These are phyloP conservation scores for Globisporangium mamillatum DNA, from an alignment of 352 stramenopile species.

Conservation along the genomic window DNA sequence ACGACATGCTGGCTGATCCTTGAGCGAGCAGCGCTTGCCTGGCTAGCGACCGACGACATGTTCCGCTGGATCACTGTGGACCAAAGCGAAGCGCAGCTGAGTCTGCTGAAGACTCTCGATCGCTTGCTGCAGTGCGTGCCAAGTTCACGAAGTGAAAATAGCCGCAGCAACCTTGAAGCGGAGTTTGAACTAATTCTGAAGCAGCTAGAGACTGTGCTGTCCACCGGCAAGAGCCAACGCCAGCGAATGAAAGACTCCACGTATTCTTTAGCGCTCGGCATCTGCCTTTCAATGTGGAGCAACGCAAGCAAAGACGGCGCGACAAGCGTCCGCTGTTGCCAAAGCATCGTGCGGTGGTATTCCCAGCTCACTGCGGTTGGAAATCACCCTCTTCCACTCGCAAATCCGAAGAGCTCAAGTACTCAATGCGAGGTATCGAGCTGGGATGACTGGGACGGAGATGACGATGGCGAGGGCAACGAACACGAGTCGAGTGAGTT, in stretches of 20 bases:
- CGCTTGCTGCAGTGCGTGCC: slow-evolving; percentile 24
- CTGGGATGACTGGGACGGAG: slow-evolving; percentile 48
- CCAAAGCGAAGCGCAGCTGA: slow-evolving; percentile 30
- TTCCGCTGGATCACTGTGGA: slow-evolving; percentile 66
- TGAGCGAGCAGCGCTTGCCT: slow-evolving; percentile 34
- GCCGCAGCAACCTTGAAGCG: background rate
- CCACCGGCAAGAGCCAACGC: background rate
- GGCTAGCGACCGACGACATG: slow-evolving; percentile 64
- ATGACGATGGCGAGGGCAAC: slow-evolving; percentile 1
- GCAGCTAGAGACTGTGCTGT: slow-evolving; percentile 6
- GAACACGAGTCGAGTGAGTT: background rate
- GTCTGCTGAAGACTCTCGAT: slow-evolving; percentile 31
- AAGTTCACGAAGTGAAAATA: background rate
- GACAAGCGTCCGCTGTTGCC: background rate
- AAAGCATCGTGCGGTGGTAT: background rate
- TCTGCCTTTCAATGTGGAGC: background rate
- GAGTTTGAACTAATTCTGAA: slow-evolving; percentile 7
- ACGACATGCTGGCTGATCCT: slow-evolving; percentile 37
- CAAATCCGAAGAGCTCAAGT: background rate
- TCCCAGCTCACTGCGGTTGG: background rate
- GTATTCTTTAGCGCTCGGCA: background rate
- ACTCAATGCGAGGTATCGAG: background rate
- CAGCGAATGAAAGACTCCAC: background rate
- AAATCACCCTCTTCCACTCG: background rate
- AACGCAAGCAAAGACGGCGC: background rate